phyloP scores from a whole-genome alignment of 352 stramenopile genomes.

The Globisporangium iwayamae region DNA sequence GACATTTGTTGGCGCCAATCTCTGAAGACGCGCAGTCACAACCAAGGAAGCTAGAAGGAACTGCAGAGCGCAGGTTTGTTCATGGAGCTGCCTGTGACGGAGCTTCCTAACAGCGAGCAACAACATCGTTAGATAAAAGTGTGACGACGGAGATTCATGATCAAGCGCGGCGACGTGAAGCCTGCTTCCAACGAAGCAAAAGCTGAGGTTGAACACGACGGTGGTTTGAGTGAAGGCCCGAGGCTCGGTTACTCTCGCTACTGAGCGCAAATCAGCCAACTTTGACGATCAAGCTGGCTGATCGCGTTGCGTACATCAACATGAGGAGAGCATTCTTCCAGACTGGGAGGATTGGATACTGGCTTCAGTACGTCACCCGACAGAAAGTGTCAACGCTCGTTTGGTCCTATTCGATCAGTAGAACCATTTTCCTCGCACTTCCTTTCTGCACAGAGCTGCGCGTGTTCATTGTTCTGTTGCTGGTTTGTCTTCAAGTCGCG shows the following conservation, averaged over 20 bases:
- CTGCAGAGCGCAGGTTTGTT: background rate
- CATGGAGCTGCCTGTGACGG: background rate
- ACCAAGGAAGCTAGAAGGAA: background rate
- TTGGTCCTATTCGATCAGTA: slow-evolving; percentile 17
- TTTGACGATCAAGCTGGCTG: slow-evolving; percentile 8
- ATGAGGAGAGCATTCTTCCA: slow-evolving; percentile 4
- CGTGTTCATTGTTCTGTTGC: background rate
- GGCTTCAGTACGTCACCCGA: slow-evolving; percentile 9
- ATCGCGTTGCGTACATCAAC: slow-evolving; percentile 10
- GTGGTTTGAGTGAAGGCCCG: background rate
- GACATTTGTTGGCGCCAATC: background rate
- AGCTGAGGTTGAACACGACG: background rate
- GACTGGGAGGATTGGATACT: background rate
- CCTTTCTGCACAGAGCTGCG: slow-evolving; percentile 13
- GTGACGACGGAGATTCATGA: slow-evolving; percentile 2
- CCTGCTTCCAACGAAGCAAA: background rate
- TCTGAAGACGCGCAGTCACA: background rate
- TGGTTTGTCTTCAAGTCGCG: slow-evolving; percentile 1
- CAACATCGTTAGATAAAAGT: background rate
- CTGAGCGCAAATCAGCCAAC: slow-evolving; percentile 9
- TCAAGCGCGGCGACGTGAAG: background rate
- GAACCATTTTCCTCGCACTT: slow-evolving; percentile 1
- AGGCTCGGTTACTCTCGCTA: slow-evolving; percentile 10
- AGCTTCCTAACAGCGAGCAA: background rate
- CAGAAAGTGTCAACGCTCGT: slow-evolving; percentile 1